Conservation (phyloP, 495 filamentous ascomycete species). For the Aspergillus mulundensis region DNA sequence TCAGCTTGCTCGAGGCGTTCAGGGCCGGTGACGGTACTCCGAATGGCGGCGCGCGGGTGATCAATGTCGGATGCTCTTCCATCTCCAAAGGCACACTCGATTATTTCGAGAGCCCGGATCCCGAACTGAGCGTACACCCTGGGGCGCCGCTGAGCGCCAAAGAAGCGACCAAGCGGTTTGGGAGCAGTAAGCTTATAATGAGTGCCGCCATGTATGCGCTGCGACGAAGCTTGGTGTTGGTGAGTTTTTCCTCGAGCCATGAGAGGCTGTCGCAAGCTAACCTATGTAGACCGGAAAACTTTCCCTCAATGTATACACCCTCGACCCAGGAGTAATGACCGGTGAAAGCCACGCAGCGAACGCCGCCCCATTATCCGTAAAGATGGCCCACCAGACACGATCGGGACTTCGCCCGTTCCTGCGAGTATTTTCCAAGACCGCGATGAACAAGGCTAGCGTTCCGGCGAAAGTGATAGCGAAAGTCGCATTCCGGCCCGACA, state of each 20-base stretch:
- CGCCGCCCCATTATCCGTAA: slow-evolving; percentile 29
- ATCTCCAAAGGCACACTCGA: slow-evolving; percentile 34
- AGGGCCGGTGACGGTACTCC: slow-evolving; percentile 33
- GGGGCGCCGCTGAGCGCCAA: slow-evolving; percentile 30
- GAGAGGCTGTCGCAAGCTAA: background rate
- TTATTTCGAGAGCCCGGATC: slow-evolving; percentile 29
- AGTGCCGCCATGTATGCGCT: slow-evolving; percentile 41
- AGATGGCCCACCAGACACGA: slow-evolving; percentile 35
- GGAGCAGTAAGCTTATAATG: slow-evolving; percentile 39
- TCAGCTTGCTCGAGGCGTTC: slow-evolving; percentile 40
- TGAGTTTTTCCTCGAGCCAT: slow-evolving; percentile 23
- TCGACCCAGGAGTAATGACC: slow-evolving; percentile 38
- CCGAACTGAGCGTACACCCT: slow-evolving; percentile 12
- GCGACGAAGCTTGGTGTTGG: slow-evolving; percentile 37
- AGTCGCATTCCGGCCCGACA: slow-evolving; percentile 36
- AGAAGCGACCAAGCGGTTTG: slow-evolving; percentile 34
- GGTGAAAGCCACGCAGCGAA: slow-evolving; percentile 27
- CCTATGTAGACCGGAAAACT: slow-evolving; percentile 31
- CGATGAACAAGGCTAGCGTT: slow-evolving; percentile 38
- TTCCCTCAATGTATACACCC: slow-evolving; percentile 37
- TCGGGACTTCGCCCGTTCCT: slow-evolving; percentile 35
- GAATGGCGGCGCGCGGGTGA: slow-evolving; percentile 35
- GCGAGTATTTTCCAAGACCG: slow-evolving; percentile 37
- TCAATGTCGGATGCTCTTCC: slow-evolving; percentile 38
- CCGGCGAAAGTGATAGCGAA: slow-evolving; percentile 39